phyloP scores from a whole-genome alignment of 139 green algal species.

The Axilococcus clingmanii region DNA sequence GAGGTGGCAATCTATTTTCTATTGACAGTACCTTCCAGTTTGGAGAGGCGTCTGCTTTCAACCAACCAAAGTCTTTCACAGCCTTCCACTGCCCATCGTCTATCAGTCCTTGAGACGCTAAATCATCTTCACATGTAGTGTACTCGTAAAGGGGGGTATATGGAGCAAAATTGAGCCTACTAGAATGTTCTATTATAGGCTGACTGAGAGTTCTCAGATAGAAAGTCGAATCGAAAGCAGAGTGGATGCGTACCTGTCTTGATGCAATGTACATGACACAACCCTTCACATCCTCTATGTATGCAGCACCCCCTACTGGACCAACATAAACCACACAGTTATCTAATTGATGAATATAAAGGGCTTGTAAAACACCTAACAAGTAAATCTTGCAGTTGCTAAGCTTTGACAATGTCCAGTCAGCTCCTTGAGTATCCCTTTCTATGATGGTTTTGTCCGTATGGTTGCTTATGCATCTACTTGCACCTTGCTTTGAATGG shows the following conservation, averaged over 20 bases:
- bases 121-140: slow-evolving; percentile 7
- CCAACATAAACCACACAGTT: too few relatives aligned
- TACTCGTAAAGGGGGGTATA: slow-evolving; percentile 5
- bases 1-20: background rate
- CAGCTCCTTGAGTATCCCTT: too few relatives aligned
- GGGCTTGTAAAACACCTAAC: too few relatives aligned
- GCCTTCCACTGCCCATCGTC: slow-evolving; percentile 35
- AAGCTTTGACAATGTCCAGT: too few relatives aligned
- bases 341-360: too few relatives aligned
- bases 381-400: too few relatives aligned
- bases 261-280: slow-evolving; percentile 24
- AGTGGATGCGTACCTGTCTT: slow-evolving; percentile 57
- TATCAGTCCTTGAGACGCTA: slow-evolving; percentile 19
- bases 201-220: slow-evolving; percentile 50
- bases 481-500: too few relatives aligned
- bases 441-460: too few relatives aligned
- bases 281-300: background rate
- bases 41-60: slow-evolving; percentile 56
- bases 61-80: slow-evolving; percentile 82
- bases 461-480: too few relatives aligned
- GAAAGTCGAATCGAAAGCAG: slow-evolving; percentile 34
- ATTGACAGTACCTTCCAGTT: slow-evolving; percentile 47
- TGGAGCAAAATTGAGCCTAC: slow-evolving; percentile 51
- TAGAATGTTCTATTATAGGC: slow-evolving; percentile 72
- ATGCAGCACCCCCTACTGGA: too few relatives aligned